Evolutionary conservation across 139 green algal species (phyloP).

Genomic region (Nannochloris sp.): DNA sequence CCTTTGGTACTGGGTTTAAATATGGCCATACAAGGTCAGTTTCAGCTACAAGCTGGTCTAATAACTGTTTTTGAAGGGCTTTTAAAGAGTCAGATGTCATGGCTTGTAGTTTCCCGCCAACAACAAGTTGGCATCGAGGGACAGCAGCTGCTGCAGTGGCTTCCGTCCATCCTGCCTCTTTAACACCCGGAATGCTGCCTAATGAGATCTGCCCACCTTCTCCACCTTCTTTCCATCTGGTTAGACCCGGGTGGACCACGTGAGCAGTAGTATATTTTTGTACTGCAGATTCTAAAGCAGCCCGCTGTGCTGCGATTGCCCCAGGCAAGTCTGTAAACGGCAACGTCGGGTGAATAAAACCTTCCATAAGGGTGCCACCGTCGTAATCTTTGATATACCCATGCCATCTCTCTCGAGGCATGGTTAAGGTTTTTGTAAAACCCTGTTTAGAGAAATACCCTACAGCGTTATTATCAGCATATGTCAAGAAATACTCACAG

Average conservation of each 20-base stretch:
- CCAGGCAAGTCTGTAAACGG: conserved; percentile 54
- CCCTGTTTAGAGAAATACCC: conserved; percentile 98
- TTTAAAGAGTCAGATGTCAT: conserved; percentile 1
- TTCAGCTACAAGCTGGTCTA: conserved; percentile 41
- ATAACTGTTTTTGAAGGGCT: conserved; percentile 3
- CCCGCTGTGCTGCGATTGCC: conserved; percentile 45
- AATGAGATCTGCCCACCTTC: conserved; percentile 20
- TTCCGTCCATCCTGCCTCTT: conserved; percentile 69
- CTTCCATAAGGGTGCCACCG: conserved; percentile 98
- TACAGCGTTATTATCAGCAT: conserved; percentile 98
- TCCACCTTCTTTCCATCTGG: conserved; percentile 15
- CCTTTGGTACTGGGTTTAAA: conserved; percentile 52
- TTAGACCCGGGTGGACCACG: conserved; percentile 59
- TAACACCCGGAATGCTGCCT: conserved; percentile 70
- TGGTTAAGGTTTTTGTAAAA: conserved; percentile 82
- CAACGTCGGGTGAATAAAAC: conserved; percentile 61
- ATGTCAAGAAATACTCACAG: conserved; percentile 92
- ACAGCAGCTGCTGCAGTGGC: neutral
- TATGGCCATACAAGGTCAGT: conserved; percentile 84
- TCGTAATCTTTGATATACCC: conserved; percentile 99
- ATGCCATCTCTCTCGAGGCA: conserved; percentile 56
- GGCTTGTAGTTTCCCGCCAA: conserved; percentile 6
- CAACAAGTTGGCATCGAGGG: conserved; percentile 1
- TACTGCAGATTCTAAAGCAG: conserved; percentile 56
- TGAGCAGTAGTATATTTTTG: conserved; percentile 67